Evolutionary conservation across 495 filamentous ascomycete genomes (phyloP).

Genomic region (Penicillium fimorum): DNA sequence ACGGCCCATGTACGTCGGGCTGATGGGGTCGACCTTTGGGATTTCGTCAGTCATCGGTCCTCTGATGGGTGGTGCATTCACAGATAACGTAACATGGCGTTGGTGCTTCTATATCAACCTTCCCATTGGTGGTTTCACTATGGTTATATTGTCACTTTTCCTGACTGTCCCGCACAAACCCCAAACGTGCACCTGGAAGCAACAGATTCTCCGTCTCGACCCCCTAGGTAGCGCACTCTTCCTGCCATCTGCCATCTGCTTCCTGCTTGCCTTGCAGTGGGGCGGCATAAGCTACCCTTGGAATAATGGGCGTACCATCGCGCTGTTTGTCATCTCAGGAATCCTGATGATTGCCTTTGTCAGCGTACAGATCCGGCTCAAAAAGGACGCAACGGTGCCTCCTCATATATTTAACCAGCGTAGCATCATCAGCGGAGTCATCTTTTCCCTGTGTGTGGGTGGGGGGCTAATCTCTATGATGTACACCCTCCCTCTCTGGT

Average conservation of each 20-base stretch:
- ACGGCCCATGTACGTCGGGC: constrained; percentile 52
- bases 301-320: constrained; percentile 52
- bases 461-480: constrained; percentile 39
- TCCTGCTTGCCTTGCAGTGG: constrained; percentile 61
- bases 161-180: constrained; percentile 33
- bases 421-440: constrained; percentile 49
- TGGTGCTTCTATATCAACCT: constrained; percentile 69
- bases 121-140: constrained; percentile 54
- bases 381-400: constrained; percentile 52
- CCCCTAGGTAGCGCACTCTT: constrained; percentile 49
- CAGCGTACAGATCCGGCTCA: constrained; percentile 44
- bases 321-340: constrained; percentile 49
- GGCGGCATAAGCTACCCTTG: constrained; percentile 58
- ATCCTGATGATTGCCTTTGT: constrained; percentile 46
- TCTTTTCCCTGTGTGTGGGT: constrained; percentile 27
- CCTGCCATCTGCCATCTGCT: constrained; percentile 48
- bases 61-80: constrained; percentile 35
- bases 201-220: constrained; percentile 50
- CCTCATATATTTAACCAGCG: constrained; percentile 56
- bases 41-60: constrained; percentile 52
- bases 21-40: constrained; percentile 51
- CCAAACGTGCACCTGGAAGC: constrained; percentile 12
- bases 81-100: constrained; percentile 47
- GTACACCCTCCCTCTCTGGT: constrained; percentile 72
- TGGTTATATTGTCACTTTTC: constrained; percentile 48